Evolutionary conservation across 768 basidiomycete species (phyloP).

Genomic region (Rhodocollybia butyracea): DNA sequence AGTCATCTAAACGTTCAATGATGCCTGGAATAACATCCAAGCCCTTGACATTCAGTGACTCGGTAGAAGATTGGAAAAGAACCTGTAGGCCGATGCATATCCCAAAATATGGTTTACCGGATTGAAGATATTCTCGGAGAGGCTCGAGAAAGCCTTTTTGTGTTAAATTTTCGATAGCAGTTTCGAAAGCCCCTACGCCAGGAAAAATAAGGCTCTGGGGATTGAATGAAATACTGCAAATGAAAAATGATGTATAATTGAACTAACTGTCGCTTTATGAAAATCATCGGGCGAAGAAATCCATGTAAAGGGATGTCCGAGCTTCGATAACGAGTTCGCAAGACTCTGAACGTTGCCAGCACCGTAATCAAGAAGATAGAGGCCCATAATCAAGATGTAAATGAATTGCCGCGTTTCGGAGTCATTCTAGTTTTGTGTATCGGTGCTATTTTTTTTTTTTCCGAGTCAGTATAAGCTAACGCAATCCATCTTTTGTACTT

Average conservation of each 20-base stretch:
- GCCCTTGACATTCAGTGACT: constrained; percentile 67
- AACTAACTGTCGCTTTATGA: constrained; percentile 81
- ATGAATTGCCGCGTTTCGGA: too few relatives aligned
- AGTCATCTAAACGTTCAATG: constrained; percentile 70
- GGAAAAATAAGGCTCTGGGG: constrained; percentile 91
- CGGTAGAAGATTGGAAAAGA: constrained; percentile 83
- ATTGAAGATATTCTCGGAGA: constrained; percentile 74
- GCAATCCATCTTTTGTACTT: neutral
- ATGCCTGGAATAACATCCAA: constrained; percentile 79
- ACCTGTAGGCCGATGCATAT: constrained; percentile 99
- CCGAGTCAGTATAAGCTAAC: neutral
- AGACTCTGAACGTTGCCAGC: constrained; percentile 94
- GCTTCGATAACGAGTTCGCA: constrained; percentile 82
- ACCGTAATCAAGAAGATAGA: constrained; percentile 95
- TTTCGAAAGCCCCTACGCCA: constrained; percentile 91
- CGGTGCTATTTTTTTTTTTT: neutral
- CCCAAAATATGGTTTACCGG: constrained; percentile 92
- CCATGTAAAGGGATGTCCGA: constrained; percentile 90
- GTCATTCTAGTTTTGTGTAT: too few relatives aligned
- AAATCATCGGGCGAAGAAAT: constrained; percentile 80
- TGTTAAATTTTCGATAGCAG: constrained; percentile 76
- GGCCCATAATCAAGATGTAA: constrained; percentile 35
- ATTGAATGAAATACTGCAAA: constrained; percentile 7
- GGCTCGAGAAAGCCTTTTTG: constrained; percentile 76
- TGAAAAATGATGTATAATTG: constrained; percentile 9